A percentile compares a stretch with the other conserved stretches of the same genome.
phyloP scores from a whole-genome alignment of 2,329 filamentous ascomycete genomes.

The Emmonsiellopsis sp. region DNA sequence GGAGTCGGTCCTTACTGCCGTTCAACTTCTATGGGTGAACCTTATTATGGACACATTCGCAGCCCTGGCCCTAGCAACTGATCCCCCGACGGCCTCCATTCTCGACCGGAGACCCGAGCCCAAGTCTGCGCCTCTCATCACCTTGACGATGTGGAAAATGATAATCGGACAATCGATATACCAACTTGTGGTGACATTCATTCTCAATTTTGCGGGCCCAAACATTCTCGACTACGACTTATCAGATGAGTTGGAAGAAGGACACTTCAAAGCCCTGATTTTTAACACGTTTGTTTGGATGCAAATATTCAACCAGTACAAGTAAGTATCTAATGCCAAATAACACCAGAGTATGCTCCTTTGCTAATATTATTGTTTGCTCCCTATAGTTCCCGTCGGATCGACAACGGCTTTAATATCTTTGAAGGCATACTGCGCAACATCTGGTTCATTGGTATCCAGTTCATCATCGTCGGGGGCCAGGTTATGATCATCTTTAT shows the following conservation, averaged over 20 bases:
- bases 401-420: slow-evolving; percentile 37
- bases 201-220: slow-evolving; percentile 68
- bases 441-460: slow-evolving; percentile 50
- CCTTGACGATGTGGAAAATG: slow-evolving; percentile 99
- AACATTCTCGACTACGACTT: slow-evolving; percentile 51
- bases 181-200: slow-evolving; percentile 71
- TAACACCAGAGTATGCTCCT: not conserved
- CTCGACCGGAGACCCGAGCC: slow-evolving; percentile 70
- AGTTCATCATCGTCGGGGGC: slow-evolving; percentile 57
- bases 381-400: slow-evolving; percentile 25
- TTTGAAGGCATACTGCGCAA: slow-evolving; percentile 36
- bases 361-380: not conserved
- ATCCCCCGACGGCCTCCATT: slow-evolving; percentile 72
- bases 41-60: slow-evolving; percentile 96
- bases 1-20: slow-evolving; percentile 70
- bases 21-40: slow-evolving; percentile 93
- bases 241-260: slow-evolving; percentile 29
- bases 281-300: slow-evolving; percentile 99
- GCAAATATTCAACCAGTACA: slow-evolving; percentile 65
- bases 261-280: slow-evolving; percentile 66
- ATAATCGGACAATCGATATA: slow-evolving; percentile 88
- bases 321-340: slow-evolving; percentile 6
- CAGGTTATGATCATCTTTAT: slow-evolving; percentile 66
- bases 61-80: slow-evolving; percentile 77
- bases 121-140: slow-evolving; percentile 68